Evolutionary conservation across 2,329 filamentous ascomycete species (phyloP), one percentile per base, ranked within the genome.

Genomic region (Paraconiothyrium sp.): DNA sequence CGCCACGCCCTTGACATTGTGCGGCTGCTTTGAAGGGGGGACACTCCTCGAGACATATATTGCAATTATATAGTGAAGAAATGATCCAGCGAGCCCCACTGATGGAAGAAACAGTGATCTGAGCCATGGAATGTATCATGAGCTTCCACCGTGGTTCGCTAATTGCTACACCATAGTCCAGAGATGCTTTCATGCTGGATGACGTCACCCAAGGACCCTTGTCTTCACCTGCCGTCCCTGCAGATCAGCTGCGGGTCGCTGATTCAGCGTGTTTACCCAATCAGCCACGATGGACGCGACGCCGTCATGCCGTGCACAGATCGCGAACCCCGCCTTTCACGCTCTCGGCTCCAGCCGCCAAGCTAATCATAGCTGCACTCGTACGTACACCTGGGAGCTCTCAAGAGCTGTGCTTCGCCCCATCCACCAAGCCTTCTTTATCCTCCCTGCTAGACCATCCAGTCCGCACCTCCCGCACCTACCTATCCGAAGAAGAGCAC

Each of bases 361-460:
- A 62, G 55, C 60, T 48, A 59, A 48, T 11, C 43, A n/a, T 30
- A 49, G 1, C 43, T 50, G 54, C 43, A 14, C 47, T 10, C 50
- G 50, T 30, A 20, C 20, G 50, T 14, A 11, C 20, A 22, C 16
- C 66, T 27, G 62, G 63, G 61, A 58, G 43, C 34, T 37, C 39
- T 60, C 59, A 63, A 61, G 61, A 65, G 63, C 60, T 64, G 55
- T 65, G 66, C 66, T 65, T 61, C 61, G 52, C 32, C 65, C 52
- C 61, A 57, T 34, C 49, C 49, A 54, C 48, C 13, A 13, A 43
- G 37, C 60, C 59, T 64, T 59, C 54, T 56, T 55, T 34, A 50
- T 57, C 49, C 58, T 65, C 62, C 58, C 8, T 43, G 22, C 51
- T 54, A 55, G 52, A 61, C 41, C 39, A 46, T 44, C 32, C 41